Base-by-base conservation (phyloP, 2,329 filamentous ascomycete species). In the Chalaropsis thielavioides region DNA sequence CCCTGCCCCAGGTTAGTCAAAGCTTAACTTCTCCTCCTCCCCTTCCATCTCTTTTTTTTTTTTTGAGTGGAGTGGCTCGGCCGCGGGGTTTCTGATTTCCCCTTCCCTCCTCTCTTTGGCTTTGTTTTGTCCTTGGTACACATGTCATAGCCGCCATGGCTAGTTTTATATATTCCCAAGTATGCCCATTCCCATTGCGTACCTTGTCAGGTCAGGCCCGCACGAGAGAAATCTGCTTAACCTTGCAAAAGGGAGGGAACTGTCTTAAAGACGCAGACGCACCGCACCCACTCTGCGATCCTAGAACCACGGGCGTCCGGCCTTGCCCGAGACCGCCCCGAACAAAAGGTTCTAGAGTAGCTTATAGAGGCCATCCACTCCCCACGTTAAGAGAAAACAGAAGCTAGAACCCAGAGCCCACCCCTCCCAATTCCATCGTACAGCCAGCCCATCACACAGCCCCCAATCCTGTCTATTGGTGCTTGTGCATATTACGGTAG, bases 1-100 rank as follows among this genome's bases (percentile, higher is more conserved):
- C 51, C 27, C 27, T 56, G 54, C 24, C 22, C 54, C 31, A 58
- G 54, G 54, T 58, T 58, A 58, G 54, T 58, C 54, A 58, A 38
- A 58, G 54, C 27, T 35, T 27, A 22, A 19, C 31, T 19, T n/a
- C 27, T 46, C 43, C 43, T 19, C 15, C 24, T 56, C 7, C 24
- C 13, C 51, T 56, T 56, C 27, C 17, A 19, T 38, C 15, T n/a
- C 8, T 38, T 15, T 5, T 58, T 17, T 38, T 15, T 5, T 58
- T 17, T 17, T 38, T 22, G 27, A 17, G 15, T 10, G 54, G n/a
- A 31, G 54, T 35, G 54, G 54, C 24, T 58, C 8, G 27, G 19
- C 17, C 27, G 54, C 31, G 54, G 54, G 15, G 54, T 58, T 58
- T 58, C 46, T 51, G 31, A 10, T 58, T 8, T 58, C 41, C 41